These are phyloP conservation scores for Strobilomyces echinocephalus DNA, from an alignment of 768 basidiomycete species.

Conservation along the genomic window DNA sequence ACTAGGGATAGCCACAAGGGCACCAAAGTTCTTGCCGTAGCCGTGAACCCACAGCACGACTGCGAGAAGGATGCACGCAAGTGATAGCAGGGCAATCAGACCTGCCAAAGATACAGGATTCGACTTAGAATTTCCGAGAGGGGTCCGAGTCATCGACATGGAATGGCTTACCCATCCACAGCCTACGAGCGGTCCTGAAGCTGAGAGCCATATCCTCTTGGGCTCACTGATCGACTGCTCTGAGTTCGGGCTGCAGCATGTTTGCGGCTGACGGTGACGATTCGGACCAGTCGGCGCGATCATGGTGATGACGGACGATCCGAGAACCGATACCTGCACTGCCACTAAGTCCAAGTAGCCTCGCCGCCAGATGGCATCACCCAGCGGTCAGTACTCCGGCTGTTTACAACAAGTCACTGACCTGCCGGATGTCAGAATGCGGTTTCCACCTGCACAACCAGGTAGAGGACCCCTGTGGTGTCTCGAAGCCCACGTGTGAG, in stretches of 20 bases:
- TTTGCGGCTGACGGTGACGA: background rate
- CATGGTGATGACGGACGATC: background rate
- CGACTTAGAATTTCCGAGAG: background rate
- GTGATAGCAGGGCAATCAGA: constrained; percentile 34
- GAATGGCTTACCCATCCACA: constrained; percentile 33
- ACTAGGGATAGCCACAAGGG: constrained; percentile 36
- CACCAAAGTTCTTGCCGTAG: constrained; percentile 36
- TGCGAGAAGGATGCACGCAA: constrained; percentile 33
- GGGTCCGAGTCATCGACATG: background rate
- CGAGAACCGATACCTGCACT: background rate
- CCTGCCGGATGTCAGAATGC: constrained; percentile 1
- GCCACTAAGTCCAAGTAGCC: background rate
- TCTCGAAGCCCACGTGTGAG: constrained; percentile 15
- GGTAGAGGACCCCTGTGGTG: background rate
- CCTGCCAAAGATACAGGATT: constrained; percentile 18
- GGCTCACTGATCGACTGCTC: background rate
- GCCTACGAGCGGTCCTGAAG: constrained; percentile 41
- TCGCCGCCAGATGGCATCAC: constrained; percentile 6
- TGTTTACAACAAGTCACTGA: background rate
- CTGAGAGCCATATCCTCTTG: constrained; percentile 31
- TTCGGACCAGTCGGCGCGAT: background rate
- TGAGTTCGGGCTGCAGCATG: background rate
- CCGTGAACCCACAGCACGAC: constrained; percentile 33
- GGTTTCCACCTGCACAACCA: background rate
- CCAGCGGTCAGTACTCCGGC: constrained; percentile 5